A percentile compares a stretch with the other conserved stretches of the same genome.
phyloP scores from a whole-genome alignment of 371 early-diverging fungal species.

The Nosema muscidifuracis region DNA sequence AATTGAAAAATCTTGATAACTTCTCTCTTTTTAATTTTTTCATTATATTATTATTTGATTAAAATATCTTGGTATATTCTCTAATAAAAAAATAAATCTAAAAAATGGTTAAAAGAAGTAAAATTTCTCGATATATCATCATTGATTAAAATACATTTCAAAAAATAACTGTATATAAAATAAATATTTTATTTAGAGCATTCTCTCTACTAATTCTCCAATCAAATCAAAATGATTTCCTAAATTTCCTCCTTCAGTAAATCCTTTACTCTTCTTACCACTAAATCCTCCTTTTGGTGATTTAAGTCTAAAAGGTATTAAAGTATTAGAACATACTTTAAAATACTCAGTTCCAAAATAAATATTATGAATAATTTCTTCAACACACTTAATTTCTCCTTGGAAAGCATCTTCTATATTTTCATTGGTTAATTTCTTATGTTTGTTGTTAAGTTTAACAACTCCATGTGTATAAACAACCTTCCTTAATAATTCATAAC shows the following conservation, averaged over 20 bases:
- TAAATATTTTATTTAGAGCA: conserved; percentile 66
- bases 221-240: conserved; percentile 89
- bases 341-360: conserved; percentile 92
- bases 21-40: too few relatives aligned
- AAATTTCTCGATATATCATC: too few relatives aligned
- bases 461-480: conserved; percentile 98
- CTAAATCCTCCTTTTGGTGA: conserved; percentile 91
- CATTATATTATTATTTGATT: too few relatives aligned
- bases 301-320: conserved; percentile 97
- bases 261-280: conserved; percentile 85
- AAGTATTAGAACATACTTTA: conserved; percentile 90
- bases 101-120: too few relatives aligned
- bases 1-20: too few relatives aligned
- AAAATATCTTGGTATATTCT: too few relatives aligned
- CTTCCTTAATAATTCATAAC: conserved; percentile 93
- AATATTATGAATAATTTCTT: conserved; percentile 96
- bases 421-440: conserved; percentile 85
- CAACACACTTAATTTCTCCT: conserved; percentile 91
- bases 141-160: too few relatives aligned
- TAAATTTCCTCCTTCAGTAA: conserved; percentile 89
- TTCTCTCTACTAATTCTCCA: conserved; percentile 81
- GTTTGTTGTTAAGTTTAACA: conserved; percentile 82
- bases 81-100: too few relatives aligned
- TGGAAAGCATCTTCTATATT: conserved; percentile 78
- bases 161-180: too few relatives aligned